Evolutionary conservation across 1,139 yeast genomes (phyloP).

Genomic region (Oligophagozyma castellii): DNA sequence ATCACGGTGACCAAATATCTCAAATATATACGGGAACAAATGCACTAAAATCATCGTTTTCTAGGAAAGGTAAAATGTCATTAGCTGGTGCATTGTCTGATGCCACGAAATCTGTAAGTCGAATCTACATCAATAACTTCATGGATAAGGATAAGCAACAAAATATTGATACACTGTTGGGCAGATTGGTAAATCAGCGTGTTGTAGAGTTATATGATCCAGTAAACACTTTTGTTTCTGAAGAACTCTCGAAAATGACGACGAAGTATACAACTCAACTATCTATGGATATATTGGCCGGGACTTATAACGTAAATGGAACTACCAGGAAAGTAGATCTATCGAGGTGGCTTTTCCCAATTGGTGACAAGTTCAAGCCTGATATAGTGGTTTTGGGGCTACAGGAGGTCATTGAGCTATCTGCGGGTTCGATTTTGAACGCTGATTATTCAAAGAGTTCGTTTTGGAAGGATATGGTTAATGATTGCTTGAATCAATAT

Average conservation of each 20-base stretch:
- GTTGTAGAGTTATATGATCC: slow-evolving; percentile 80
- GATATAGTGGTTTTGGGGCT: slow-evolving; percentile 79
- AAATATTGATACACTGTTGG: slow-evolving; percentile 74
- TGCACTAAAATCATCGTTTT: slow-evolving; percentile 85
- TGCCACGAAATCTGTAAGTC: slow-evolving; percentile 86
- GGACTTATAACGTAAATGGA: slow-evolving; percentile 86
- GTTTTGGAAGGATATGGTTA: slow-evolving; percentile 48
- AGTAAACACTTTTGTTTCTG: slow-evolving; percentile 63
- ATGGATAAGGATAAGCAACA: slow-evolving; percentile 83
- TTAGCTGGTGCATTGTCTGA: slow-evolving; percentile 93
- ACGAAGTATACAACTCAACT: slow-evolving; percentile 47
- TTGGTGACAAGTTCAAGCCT: slow-evolving; percentile 33
- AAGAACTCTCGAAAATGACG: slow-evolving; percentile 38
- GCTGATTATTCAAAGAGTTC: slow-evolving; percentile 52
- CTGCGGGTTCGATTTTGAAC: slow-evolving; percentile 68
- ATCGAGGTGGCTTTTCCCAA: slow-evolving; percentile 74
- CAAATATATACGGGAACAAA: slow-evolving; percentile 96
- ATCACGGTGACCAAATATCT: slow-evolving; percentile 93
- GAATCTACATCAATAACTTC: slow-evolving; percentile 92
- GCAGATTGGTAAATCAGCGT: slow-evolving; percentile 57
- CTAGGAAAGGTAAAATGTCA: slow-evolving; percentile 91
- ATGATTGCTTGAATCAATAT: slow-evolving; percentile 39
- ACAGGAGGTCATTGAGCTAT: slow-evolving; percentile 85
- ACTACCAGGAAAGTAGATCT: slow-evolving; percentile 41
- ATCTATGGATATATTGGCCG: slow-evolving; percentile 55